Base-by-base conservation (phyloP, 2,329 filamentous ascomycete species). In the Lojkania enalia region DNA sequence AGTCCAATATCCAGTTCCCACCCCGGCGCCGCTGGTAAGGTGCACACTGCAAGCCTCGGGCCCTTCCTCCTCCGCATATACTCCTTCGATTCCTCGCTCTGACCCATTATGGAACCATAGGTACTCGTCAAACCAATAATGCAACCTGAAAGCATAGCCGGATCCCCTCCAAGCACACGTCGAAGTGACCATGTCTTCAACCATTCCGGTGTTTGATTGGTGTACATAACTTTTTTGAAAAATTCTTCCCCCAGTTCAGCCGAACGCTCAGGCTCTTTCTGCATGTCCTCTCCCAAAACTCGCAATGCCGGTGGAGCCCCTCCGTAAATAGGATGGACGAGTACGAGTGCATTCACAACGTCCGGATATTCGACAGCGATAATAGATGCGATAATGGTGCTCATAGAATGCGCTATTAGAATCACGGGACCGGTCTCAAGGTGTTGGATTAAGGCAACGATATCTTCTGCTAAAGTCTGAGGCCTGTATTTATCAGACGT, bases 311-410 rank as follows among this genome's bases (percentile, higher is more conserved):
- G 36, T 5, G 49, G 42, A 3, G 42, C 44, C 7, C 42, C 46
- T n/a, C 44, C 40, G 36, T 57, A 58, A 5, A 55, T 52, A 1
- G 54, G 52, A 39, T 59, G 48, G 16, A 48, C 49, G 12, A 57
- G 42, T 2, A 57, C 46, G 16, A 59, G 35, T 7, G 42, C 56
- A 21, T 42, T 44, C 4, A 54, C 46, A 2, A 35, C 2, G 3
- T 47, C 33, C 6, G 47, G 54, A 33, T 56, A 21, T 19, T 51
- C 36, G 13, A 47, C 44, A 11, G 51, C 48, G 5, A 54, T 39
- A 9, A 46, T 41, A 15, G 47, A 49, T 1, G 51, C 32, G 13
- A 52, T 45, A 11, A 54, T 19, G 4, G 42, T 51, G 35, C 44
- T 35, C 50, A 53, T 53, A 4, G 52, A 56, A 25, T 56, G 52